Evolutionary conservation across 2,329 filamentous ascomycete genomes (phyloP).

Genomic region (Bisporella sp.): DNA sequence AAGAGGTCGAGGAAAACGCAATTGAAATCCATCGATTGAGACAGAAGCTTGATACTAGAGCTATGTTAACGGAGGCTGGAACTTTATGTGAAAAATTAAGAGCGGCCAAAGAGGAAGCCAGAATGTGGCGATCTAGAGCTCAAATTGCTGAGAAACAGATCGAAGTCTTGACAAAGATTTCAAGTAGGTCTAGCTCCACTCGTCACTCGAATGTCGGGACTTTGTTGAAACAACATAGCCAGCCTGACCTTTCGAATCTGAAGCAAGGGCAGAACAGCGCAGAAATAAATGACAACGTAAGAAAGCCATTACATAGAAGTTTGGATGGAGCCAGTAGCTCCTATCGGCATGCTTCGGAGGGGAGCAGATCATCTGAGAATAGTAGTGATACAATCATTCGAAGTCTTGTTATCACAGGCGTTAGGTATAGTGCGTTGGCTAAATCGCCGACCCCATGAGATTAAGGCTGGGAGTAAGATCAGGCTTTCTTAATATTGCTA

Average conservation of each 20-base stretch:
- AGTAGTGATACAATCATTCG: neutral
- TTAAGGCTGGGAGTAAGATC: no score
- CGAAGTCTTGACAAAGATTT: slow-evolving; percentile 25
- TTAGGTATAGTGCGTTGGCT: no score
- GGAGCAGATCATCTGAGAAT: neutral
- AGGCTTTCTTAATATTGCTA: no score
- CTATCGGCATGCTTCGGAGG: neutral
- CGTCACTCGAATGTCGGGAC: no score
- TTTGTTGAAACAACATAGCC: no score
- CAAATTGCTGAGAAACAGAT: slow-evolving; percentile 48
- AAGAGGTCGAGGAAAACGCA: slow-evolving; percentile 36
- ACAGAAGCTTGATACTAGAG: slow-evolving; percentile 38
- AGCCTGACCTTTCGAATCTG: no score
- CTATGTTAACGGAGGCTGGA: slow-evolving; percentile 33
- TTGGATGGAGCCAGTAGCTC: neutral
- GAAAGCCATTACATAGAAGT: neutral
- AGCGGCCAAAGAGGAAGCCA: slow-evolving; percentile 33
- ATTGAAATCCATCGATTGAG: slow-evolving; percentile 41
- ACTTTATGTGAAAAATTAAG: slow-evolving; percentile 43
- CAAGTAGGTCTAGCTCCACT: slow-evolving; percentile 1
- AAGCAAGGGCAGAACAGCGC: no score
- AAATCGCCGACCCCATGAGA: no score
- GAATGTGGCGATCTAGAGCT: slow-evolving; percentile 48
- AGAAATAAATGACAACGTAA: neutral
- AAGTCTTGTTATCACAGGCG: neutral